Conservation (phyloP, 2,329 filamentous ascomycete species). For the Diaporthe longicolla region DNA sequence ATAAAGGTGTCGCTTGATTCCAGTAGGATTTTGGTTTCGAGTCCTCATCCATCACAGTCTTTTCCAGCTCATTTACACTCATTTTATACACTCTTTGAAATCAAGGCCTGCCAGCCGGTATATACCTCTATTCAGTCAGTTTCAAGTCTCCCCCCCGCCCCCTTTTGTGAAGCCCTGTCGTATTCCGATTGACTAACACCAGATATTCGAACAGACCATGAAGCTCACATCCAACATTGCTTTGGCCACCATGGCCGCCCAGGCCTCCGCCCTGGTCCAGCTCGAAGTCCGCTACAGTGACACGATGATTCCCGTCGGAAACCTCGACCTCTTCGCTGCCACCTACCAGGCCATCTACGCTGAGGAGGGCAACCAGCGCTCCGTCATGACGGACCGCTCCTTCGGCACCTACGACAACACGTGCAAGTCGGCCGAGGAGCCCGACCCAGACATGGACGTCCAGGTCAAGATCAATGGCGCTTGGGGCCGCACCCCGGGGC, state of each 20-base stretch:
- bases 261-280: constrained; percentile 38
- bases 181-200: background rate
- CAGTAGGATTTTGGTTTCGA: background rate
- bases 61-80: background rate
- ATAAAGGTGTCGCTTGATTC: constrained; percentile 11
- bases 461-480: constrained; percentile 43
- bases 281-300: constrained; percentile 44
- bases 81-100: background rate
- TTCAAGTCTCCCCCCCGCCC: fast-evolving
- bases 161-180: no score
- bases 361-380: constrained; percentile 40
- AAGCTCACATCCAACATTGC: constrained; percentile 27
- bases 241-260: constrained; percentile 37
- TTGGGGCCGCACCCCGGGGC: constrained; percentile 41
- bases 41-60: background rate
- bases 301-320: constrained; percentile 43
- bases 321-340: constrained; percentile 42
- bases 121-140: background rate
- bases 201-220: constrained; percentile 35
- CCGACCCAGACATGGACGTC: constrained; percentile 38
- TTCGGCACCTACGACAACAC: constrained; percentile 37
- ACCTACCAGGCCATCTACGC: constrained; percentile 44
- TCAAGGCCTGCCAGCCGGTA: background rate
- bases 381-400: constrained; percentile 40
- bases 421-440: constrained; percentile 37